phyloP scores from a whole-genome alignment of 163 green algal genomes.

The Smithsoniella earleae region DNA sequence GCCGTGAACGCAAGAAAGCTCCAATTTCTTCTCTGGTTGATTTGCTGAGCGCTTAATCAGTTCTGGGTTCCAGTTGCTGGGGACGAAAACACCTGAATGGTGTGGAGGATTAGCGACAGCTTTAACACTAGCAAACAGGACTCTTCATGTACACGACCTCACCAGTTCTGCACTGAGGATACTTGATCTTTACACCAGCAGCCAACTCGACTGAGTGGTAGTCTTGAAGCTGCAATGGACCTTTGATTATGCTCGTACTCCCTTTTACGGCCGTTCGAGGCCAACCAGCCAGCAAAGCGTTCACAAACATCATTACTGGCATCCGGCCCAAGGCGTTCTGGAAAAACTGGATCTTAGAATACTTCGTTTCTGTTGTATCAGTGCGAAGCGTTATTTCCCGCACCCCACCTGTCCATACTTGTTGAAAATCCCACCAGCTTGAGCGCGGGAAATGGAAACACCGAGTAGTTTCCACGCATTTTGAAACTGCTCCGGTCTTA shows the following conservation, averaged over 20 bases:
- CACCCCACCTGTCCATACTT: constrained; percentile 45
- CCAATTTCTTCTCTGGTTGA: constrained; percentile 43
- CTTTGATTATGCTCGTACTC: not conserved
- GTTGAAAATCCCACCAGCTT: constrained; percentile 45
- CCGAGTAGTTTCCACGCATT: constrained; percentile 42
- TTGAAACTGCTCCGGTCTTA: constrained; percentile 42
- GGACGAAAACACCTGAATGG: constrained; percentile 53
- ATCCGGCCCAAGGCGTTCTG: constrained; percentile 38
- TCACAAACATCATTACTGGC: constrained; percentile 51
- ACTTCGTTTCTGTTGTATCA: too few relatives aligned
- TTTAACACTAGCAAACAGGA: constrained; percentile 41
- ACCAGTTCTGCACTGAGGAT: constrained; percentile 41
- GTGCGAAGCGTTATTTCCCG: too few relatives aligned
- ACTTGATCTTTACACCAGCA: constrained; percentile 20
- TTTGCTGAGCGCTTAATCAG: constrained; percentile 39
- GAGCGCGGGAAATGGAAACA: constrained; percentile 33
- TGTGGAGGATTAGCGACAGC: too few relatives aligned
- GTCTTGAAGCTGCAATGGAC: constrained; percentile 20
- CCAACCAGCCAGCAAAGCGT: constrained; percentile 45
- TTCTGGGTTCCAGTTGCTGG: constrained; percentile 46
- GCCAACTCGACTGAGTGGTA: constrained; percentile 41
- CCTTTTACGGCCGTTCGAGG: constrained; percentile 43
- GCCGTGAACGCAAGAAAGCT: constrained; percentile 61
- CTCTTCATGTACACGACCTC: constrained; percentile 47
- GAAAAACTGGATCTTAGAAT: too few relatives aligned